Evolutionary conservation across 1,284 basidiomycete species (phyloP), one percentile per base, ranked within the genome.

Genomic region (Pascua sp.): DNA sequence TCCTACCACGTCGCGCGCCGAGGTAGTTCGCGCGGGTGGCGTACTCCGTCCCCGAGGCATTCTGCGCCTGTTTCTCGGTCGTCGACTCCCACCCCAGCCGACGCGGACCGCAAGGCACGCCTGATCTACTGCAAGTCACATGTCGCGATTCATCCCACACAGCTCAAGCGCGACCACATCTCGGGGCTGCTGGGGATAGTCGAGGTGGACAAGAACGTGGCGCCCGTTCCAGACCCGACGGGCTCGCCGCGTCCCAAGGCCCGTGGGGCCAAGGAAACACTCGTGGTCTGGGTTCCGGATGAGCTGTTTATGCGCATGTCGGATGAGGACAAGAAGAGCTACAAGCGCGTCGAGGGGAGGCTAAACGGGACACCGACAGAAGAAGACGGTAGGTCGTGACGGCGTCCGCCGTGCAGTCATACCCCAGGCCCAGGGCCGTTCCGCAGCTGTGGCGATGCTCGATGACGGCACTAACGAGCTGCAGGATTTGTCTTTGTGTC

Each of bases 91-190:
- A 37, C 41, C 5, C 17, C 32, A 15, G 24, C 4, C 24, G 24
- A 32, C 24, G 24, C 24, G 24, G 58, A 62, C 18, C 53, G 58
- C 47, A 71, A 73, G 57, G 75, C 74, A 8, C 59, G 67, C 9
- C 80, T 96, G 47, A 76, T 95, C 16, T 95, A 91, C 68, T 88
- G 85, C 75, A 94, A 94, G 76, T 89, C 88, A 42, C 93, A 93
- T 72, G 91, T 94, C 43, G 92, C 93, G 69, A 86, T 96, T 47
- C 92, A 98, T 69, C 94, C 95, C 0, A 95, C 92, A 0, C 86
- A 89, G 2, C 94, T 93, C 71, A 82, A 88, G 3, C 83, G 88
- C 66, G 94, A 97, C 77, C 96, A 98, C 75, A 89, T 97, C 37
- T 85, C 91, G 5, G 95, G 95, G 4, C 96, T 94, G 73, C 84